These are phyloP conservation scores for Cryomyces minteri DNA, from an alignment of 495 filamentous ascomycete species.

Conservation along the genomic window DNA sequence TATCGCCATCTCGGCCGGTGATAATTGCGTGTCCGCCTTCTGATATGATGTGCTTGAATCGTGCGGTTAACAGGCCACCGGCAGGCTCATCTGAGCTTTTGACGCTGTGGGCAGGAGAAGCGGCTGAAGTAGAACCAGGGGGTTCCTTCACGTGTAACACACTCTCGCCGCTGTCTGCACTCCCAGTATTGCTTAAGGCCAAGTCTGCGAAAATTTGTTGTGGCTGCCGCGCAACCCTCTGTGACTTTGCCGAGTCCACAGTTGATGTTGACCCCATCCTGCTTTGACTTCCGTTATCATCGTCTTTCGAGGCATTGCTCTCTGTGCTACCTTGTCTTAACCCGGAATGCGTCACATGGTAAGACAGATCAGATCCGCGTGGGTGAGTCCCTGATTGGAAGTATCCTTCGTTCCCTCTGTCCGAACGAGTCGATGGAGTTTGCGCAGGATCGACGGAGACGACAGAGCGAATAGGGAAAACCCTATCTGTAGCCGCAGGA, in stretches of 20 bases:
- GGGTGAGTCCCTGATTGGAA: constrained; percentile 1
- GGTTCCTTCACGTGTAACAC: too few relatives aligned
- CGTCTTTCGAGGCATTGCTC: neutral
- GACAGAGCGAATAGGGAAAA: constrained; percentile 73
- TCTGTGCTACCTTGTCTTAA: neutral
- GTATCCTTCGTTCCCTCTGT: constrained; percentile 11
- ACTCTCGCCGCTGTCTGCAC: too few relatives aligned
- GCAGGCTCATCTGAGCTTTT: constrained; percentile 10
- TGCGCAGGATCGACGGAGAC: constrained; percentile 48
- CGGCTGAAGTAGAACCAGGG: neutral
- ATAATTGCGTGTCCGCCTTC: constrained; percentile 73
- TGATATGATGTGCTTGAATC: constrained; percentile 66
- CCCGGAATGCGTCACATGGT: neutral
- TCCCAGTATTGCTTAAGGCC: neutral
- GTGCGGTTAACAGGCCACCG: constrained; percentile 35
- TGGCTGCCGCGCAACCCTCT: neutral
- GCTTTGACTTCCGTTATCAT: neutral
- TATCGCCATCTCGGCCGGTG: constrained; percentile 53
- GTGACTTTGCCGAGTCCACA: neutral
- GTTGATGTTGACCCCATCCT: neutral
- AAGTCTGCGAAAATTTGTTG: neutral
- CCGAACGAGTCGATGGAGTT: constrained; percentile 15
- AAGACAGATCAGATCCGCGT: neutral
- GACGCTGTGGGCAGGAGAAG: constrained; percentile 4
- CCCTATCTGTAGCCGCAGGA: constrained; percentile 37